Conservation (phyloP, 495 filamentous ascomycete species). For the Stereocaulon alpinum region DNA sequence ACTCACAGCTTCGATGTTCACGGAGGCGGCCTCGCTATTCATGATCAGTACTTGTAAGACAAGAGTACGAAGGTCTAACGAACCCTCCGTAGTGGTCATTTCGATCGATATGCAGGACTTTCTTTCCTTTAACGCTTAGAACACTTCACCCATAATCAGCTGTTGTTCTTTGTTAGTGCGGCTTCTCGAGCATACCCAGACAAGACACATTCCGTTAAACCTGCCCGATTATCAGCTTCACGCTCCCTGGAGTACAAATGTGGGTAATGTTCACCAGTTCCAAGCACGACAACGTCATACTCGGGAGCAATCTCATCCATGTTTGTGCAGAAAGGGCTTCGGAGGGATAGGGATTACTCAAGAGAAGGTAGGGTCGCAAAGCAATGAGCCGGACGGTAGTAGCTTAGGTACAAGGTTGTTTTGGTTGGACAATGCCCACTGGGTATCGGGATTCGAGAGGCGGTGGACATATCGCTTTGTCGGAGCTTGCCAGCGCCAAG, state of each 20-base stretch:
- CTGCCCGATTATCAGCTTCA: slow-evolving; percentile 41
- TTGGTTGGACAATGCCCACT: not conserved
- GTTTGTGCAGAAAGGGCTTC: slow-evolving; percentile 18
- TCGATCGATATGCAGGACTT: slow-evolving; percentile 97
- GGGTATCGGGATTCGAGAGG: not conserved
- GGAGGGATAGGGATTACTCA: not conserved
- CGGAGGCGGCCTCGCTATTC: slow-evolving; percentile 78
- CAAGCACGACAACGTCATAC: slow-evolving; percentile 97
- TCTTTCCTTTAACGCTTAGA: slow-evolving; percentile 96
- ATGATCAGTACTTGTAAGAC: slow-evolving; percentile 24
- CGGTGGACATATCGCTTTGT: slow-evolving; percentile 1
- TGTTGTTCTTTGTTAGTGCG: not conserved
- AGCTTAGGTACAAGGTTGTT: not conserved
- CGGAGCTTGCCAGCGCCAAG: slow-evolving; percentile 10
- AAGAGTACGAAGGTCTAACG: slow-evolving; percentile 30
- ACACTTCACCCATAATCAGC: slow-evolving; percentile 45
- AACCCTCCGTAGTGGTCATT: slow-evolving; percentile 99
- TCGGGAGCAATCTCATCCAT: slow-evolving; percentile 97
- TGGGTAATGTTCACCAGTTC: slow-evolving; percentile 62
- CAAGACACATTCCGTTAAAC: slow-evolving; percentile 95
- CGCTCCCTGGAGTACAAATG: slow-evolving; percentile 30
- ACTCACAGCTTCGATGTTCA: slow-evolving; percentile 84
- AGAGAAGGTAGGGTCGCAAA: not conserved
- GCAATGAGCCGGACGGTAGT: not conserved
- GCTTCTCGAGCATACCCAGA: slow-evolving; percentile 55